These are phyloP conservation scores for Podaxis pistillaris DNA, from an alignment of 768 basidiomycete species.

Conservation along the genomic window DNA sequence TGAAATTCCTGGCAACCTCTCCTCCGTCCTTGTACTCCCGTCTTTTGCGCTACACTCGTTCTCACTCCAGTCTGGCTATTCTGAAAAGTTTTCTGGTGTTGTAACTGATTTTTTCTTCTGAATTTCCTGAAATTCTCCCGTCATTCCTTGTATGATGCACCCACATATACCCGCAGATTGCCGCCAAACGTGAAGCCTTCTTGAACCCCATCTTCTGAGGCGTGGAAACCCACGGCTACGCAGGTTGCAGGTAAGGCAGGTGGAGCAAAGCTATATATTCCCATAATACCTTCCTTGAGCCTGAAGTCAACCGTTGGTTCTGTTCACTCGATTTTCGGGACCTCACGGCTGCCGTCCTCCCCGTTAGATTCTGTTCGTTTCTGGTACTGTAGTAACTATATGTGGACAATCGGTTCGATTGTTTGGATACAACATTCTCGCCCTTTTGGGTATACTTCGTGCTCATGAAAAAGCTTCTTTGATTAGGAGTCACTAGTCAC, in stretches of 20 bases:
- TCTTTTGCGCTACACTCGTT: too few relatives aligned
- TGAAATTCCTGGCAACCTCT: too few relatives aligned
- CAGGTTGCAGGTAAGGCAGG: neutral
- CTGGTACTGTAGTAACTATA: neutral
- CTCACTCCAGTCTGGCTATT: too few relatives aligned
- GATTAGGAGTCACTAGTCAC: neutral
- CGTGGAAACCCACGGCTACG: neutral
- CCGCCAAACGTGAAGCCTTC: neutral
- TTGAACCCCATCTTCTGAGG: neutral
- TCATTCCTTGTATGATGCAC: neutral
- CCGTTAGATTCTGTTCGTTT: neutral
- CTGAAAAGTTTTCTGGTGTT: too few relatives aligned
- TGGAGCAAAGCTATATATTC: neutral
- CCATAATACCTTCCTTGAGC: neutral
- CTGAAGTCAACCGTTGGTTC: too few relatives aligned
- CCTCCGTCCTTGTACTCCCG: too few relatives aligned
- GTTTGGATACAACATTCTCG: neutral
- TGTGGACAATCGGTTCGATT: neutral
- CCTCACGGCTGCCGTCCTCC: slow-evolving; percentile 3
- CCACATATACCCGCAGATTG: neutral
- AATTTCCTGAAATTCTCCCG: too few relatives aligned
- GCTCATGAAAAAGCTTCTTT: neutral
- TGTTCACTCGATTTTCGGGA: too few relatives aligned
- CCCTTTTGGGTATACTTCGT: neutral
- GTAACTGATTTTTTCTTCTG: too few relatives aligned